Percentiles rank a stretch among this genome's conserved stretches.
phyloP scores from a whole-genome alignment of 1,139 yeast genomes.

The Yamadazyma dushanensis region DNA sequence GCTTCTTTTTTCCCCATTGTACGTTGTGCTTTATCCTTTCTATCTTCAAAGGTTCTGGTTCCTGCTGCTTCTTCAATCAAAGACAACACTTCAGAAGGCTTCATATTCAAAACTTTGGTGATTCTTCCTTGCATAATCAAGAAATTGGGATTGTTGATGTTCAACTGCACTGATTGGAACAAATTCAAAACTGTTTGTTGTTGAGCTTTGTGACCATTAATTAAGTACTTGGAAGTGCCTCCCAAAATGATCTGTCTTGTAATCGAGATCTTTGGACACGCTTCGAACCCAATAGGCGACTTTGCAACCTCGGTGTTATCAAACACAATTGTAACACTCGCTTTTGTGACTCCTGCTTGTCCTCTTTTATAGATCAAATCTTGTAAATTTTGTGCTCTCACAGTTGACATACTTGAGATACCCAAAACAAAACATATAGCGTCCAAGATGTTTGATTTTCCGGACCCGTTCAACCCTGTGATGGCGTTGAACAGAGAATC shows the following conservation, averaged over 20 bases:
- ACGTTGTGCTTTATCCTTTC: constrained; percentile 87
- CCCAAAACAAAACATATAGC: constrained; percentile 99
- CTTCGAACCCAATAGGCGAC: constrained; percentile 88
- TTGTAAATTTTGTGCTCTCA: constrained; percentile 89
- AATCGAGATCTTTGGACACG: constrained; percentile 77
- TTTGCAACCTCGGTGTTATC: constrained; percentile 75
- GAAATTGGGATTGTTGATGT: constrained; percentile 95
- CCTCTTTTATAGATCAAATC: constrained; percentile 96
- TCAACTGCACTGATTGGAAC: constrained; percentile 92
- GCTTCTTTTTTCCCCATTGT: constrained; percentile 91
- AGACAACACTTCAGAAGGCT: constrained; percentile 83
- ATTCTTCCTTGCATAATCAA: constrained; percentile 98
- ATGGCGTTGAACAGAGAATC: constrained; percentile 96
- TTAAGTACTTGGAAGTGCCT: constrained; percentile 87
- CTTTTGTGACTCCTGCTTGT: constrained; percentile 97
- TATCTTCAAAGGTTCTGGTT: constrained; percentile 90
- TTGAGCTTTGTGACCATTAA: constrained; percentile 96
- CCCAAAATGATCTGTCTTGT: constrained; percentile 91
- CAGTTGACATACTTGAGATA: constrained; percentile 89
- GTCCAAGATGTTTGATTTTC: constrained; percentile 91
- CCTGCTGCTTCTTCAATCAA: constrained; percentile 98
- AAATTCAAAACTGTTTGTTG: constrained; percentile 89
- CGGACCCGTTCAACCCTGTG: constrained; percentile 97
- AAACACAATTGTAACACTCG: constrained; percentile 93
- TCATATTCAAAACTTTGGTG: constrained; percentile 96